Base-by-base conservation (phyloP, 108 stramenopile genomes). In the Chaetoceros tenuissimus region DNA sequence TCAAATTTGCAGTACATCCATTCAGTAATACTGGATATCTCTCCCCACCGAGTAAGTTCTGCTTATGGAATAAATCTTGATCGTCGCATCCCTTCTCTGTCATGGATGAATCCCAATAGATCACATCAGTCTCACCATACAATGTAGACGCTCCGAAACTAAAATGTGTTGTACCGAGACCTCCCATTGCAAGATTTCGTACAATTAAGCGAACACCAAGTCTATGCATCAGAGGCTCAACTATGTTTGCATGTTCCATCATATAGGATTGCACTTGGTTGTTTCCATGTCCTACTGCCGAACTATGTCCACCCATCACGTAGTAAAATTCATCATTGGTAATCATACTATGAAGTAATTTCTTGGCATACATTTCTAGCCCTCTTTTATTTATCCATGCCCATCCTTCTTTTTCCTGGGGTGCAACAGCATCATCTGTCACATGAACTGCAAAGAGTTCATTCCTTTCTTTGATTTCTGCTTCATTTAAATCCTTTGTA, bases 291-390 rank as follows among this genome's bases (percentile, higher is more conserved):
- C 79, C 83, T 23, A 68, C 71, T 1, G 77, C 74, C 26, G 79
- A 70, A 19, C 70, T 72, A 53, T 85, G 83, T 10, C 83, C 66
- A 18, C 65, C 76, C 30, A 74, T 31, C 16, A 64, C 64, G 5
- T 77, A 84, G 53, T 1, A 89, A 56, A 93, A 93, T 1, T 63
- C 69, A 57, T 80, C 81, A 48, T 82, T 74, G 60, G 87, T 88
- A 77, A 89, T 82, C 74, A 93, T 81, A 31, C 87, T 82, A 69
- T 93, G 91, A 24, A 87, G 59, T n/a, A 93, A 67, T 21, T 74
- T 58, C 10, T 62, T 40, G 5, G 76, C 55, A 16, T 77, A 52
- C 28, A 63, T 72, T 27, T 77, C 69, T 26, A 71, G 48, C 31
- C 55, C 48, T 24, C 31, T 28, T 21, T n/a, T 10, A 25, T 43